Conservation (phyloP, 2,329 filamentous ascomycete species). For the Aspergillus quadricinctus region DNA sequence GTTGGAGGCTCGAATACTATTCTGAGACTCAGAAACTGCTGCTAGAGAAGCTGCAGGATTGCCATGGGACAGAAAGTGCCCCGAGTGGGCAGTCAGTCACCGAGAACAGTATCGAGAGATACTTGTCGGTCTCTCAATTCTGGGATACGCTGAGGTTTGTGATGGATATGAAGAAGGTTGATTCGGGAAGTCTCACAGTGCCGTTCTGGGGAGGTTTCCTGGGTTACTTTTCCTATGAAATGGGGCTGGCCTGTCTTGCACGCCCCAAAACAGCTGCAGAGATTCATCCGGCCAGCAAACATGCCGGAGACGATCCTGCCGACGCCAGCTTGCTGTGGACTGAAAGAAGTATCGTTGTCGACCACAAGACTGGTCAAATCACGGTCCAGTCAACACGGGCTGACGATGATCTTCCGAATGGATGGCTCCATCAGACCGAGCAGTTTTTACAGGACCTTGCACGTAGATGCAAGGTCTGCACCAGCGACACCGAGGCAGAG, state of each 20-base stretch:
- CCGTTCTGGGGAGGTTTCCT: conserved; percentile 80
- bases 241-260: conserved; percentile 61
- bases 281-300: neutral
- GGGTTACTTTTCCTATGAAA: conserved; percentile 81
- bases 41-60: conserved; percentile 18
- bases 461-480: conserved; percentile 2
- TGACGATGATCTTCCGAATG: conserved; percentile 40
- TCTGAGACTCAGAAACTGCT: conserved; percentile 18
- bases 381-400: conserved; percentile 64
- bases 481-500: conserved; percentile 12
- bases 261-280: conserved; percentile 23
- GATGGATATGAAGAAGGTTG: conserved; percentile 38
- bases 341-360: conserved; percentile 70
- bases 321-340: conserved; percentile 76
- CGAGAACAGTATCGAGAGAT: conserved; percentile 9
- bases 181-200: conserved; percentile 29
- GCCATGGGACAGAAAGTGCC: neutral
- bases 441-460: conserved; percentile 22
- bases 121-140: conserved; percentile 22
- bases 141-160: conserved; percentile 36
- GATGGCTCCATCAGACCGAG: conserved; percentile 39
- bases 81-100: neutral
- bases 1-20: conserved; percentile 36
- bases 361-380: conserved; percentile 59
- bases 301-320: conserved; percentile 44